Base-by-base conservation (phyloP, 192 early-diverging fungal genomes). In the Coemansia sp. region DNA sequence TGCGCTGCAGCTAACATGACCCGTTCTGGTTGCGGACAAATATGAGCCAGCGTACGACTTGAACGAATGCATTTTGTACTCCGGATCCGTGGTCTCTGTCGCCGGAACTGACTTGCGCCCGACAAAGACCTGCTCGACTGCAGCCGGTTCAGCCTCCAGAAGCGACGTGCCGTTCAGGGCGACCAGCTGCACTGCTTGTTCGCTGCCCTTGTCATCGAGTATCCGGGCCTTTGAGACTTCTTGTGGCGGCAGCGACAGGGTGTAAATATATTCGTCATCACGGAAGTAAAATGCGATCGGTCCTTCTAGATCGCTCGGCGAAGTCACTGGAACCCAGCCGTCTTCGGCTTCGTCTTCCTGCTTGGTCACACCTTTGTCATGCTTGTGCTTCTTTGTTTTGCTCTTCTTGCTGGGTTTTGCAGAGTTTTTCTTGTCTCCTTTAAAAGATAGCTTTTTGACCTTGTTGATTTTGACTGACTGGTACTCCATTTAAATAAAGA, bases 81-180 rank as follows among this genome's bases (percentile, higher is more conserved):
- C 61, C 14, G 53, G 19, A 16, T 73, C 65, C 5, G 55, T n/a
- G 27, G 46, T 0, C 1, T 45, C 53, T 49, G 60, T 54, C 7
- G 50, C 50, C 19, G 69, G 68, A 22, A 77, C 62, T 1, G 74
- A 71, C 35, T 30, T 54, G 0, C 69, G 74, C 5, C 57, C 74
- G 22, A 71, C 62, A 77, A 77, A 77, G 7, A 77, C 69, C 52
- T 77, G 69, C 65, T 71, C 74, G 3, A 67, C 65, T 4, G 24
- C 39, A 16, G 53, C 42, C 1, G 74, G 74, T 18, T 64, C 65
- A 11, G 60, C 57, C 5, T 63, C 61, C 16, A 25, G 23, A 20
- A 69, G 45, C 23, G 55, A 45, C 25, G 45, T 24, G 27, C 28
- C 24, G 25, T 51, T 35, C n/a, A 70, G 30, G 13, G 9, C 29